A percentile compares a stretch with the other conserved stretches of the same genome.
These are phyloP conservation scores for Aspergillus mulundensis DNA, from an alignment of 495 filamentous ascomycete genomes.

Conservation along the genomic window DNA sequence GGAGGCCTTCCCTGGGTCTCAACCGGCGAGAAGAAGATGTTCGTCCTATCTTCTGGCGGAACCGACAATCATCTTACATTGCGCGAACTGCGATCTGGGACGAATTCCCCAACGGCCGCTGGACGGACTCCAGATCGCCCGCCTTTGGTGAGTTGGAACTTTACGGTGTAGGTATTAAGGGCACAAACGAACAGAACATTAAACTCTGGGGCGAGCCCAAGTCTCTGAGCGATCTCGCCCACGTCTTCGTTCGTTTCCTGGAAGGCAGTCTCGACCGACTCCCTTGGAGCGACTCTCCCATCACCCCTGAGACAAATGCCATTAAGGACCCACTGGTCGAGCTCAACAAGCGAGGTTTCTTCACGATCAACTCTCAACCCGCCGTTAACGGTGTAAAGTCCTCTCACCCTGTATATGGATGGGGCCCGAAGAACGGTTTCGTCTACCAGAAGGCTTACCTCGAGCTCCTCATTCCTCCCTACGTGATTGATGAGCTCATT, in stretches of 20 bases:
- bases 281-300: constrained; percentile 91
- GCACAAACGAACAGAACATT: constrained; percentile 95
- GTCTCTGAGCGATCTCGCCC: constrained; percentile 71
- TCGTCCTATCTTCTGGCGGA: constrained; percentile 98
- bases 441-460: constrained; percentile 99
- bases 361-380: constrained; percentile 98
- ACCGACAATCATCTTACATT: constrained; percentile 92
- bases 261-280: constrained; percentile 73
- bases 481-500: constrained; percentile 73
- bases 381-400: constrained; percentile 91
- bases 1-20: constrained; percentile 88
- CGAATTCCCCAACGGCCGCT: constrained; percentile 97
- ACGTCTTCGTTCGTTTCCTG: constrained; percentile 81
- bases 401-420: constrained; percentile 80
- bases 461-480: constrained; percentile 80
- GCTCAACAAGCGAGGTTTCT: constrained; percentile 78
- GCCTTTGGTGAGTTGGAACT: constrained; percentile 96
- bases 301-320: constrained; percentile 72
- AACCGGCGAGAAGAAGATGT: constrained; percentile 91
- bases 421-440: constrained; percentile 92
- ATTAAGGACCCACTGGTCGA: constrained; percentile 73
- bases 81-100: constrained; percentile 97
- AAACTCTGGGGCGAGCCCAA: constrained; percentile 90
- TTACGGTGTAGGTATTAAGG: constrained; percentile 91
- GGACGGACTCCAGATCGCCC: constrained; percentile 96